Percentiles rank a stretch among this genome's conserved stretches.
These are phyloP conservation scores for Termitomyces sp. DNA, from an alignment of 1,284 basidiomycete genomes.

Conservation along the genomic window DNA sequence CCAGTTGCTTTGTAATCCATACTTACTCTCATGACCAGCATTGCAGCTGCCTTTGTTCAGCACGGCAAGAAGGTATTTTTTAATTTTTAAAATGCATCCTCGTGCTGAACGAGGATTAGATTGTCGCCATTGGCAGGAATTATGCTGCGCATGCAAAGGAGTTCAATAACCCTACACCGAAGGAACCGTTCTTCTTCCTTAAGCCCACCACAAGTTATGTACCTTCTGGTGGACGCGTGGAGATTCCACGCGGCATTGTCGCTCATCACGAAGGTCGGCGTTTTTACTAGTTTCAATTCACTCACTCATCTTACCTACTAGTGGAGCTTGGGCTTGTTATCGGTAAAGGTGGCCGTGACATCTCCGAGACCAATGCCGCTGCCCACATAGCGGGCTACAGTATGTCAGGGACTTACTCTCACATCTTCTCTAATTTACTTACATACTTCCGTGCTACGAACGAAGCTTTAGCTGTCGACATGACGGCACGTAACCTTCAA, in stretches of 20 bases:
- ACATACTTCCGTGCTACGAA: slow-evolving; percentile 1
- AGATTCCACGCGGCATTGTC: slow-evolving; percentile 82
- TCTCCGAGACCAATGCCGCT: slow-evolving; percentile 67
- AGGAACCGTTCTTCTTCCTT: slow-evolving; percentile 97
- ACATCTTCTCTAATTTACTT: neutral
- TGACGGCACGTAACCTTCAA: slow-evolving; percentile 96
- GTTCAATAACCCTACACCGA: slow-evolving; percentile 84
- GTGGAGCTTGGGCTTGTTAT: slow-evolving; percentile 98
- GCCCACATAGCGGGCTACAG: slow-evolving; percentile 89
- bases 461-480: slow-evolving; percentile 86
- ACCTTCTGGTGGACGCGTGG: slow-evolving; percentile 69
- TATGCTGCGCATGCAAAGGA: slow-evolving; percentile 89
- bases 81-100: neutral
- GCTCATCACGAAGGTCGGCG: slow-evolving; percentile 87
- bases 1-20: neutral
- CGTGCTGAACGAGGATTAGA: slow-evolving; percentile 37
- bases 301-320: slow-evolving; percentile 25
- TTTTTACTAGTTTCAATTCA: neutral
- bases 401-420: slow-evolving; percentile 30
- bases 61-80: slow-evolving; percentile 18
- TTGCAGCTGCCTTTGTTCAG: slow-evolving; percentile 20
- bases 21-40: slow-evolving; percentile 9
- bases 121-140: slow-evolving; percentile 87
- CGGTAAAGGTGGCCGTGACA: slow-evolving; percentile 80
- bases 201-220: slow-evolving; percentile 94